These are phyloP conservation scores for Biscutella laevigata DNA, from an alignment of 441 rosid genomes.

Conservation along the genomic window DNA sequence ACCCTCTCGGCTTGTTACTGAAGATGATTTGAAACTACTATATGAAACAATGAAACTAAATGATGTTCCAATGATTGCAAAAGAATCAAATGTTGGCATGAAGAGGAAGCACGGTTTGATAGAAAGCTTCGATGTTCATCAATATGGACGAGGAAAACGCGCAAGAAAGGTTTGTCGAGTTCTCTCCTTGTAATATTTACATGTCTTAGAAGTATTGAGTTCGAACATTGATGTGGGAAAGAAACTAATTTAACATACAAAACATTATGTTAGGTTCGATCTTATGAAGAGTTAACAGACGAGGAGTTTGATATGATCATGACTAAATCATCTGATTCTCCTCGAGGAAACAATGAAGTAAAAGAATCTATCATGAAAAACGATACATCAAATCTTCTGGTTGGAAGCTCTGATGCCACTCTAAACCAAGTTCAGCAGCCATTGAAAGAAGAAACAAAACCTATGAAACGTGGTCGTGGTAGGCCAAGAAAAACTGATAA, in stretches of 20 bases:
- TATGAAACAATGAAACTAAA: constrained; percentile 60
- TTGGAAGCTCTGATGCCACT: constrained; percentile 19
- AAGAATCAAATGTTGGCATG: constrained; percentile 38
- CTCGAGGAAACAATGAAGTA: constrained; percentile 54
- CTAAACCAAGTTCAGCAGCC: constrained; percentile 24
- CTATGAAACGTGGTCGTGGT: constrained; percentile 88
- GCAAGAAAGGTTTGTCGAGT: constrained; percentile 75
- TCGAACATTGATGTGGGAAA: too few relatives aligned
- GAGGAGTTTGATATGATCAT: constrained; percentile 90
- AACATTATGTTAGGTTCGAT: constrained; percentile 50
- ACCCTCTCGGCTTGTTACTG: constrained; percentile 83
- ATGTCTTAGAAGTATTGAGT: too few relatives aligned
- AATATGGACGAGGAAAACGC: constrained; percentile 91
- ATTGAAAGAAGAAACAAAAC: constrained; percentile 54
- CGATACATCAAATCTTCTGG: constrained; percentile 17
- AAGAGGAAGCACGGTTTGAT: constrained; percentile 51
- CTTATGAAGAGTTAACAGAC: constrained; percentile 90
- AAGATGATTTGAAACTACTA: constrained; percentile 64
- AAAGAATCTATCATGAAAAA: too few relatives aligned
- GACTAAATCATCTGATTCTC: constrained; percentile 67
- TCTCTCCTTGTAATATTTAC: constrained; percentile 7
- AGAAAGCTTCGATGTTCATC: constrained; percentile 62
- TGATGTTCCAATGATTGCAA: constrained; percentile 49
- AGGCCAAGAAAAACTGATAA: constrained; percentile 72
- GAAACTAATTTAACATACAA: too few relatives aligned